These are phyloP conservation scores for Hyphopichia wangnamkhiaoensis DNA, from an alignment of 1,139 yeast genomes.

Conservation along the genomic window DNA sequence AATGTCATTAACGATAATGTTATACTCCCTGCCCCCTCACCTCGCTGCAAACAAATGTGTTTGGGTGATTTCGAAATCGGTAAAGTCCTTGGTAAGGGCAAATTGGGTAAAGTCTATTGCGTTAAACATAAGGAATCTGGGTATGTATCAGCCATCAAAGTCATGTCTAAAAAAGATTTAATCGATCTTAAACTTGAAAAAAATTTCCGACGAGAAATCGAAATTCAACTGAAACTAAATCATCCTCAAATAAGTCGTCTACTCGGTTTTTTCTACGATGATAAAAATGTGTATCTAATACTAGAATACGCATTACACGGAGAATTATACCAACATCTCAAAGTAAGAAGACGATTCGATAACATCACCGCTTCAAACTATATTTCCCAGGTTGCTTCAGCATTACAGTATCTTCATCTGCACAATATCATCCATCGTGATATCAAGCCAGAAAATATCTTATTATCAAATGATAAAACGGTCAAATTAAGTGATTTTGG, in stretches of 20 bases:
- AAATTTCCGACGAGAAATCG: conserved; percentile 88
- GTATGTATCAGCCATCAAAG: conserved; percentile 85
- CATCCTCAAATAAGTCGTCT: conserved; percentile 81
- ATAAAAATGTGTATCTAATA: conserved; percentile 74
- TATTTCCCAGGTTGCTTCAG: conserved; percentile 79
- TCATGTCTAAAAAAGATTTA: conserved; percentile 82
- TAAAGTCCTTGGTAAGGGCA: conserved; percentile 86
- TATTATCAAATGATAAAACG: conserved; percentile 69
- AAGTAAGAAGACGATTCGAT: conserved; percentile 63
- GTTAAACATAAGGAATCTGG: conserved; percentile 77
- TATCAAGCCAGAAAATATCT: conserved; percentile 87
- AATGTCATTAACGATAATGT: neutral
- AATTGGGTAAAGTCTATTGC: conserved; percentile 89
- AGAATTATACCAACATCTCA: conserved; percentile 76
- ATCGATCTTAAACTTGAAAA: conserved; percentile 76
- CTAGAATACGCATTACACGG: conserved; percentile 87
- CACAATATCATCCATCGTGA: conserved; percentile 88
- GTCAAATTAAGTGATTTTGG: conserved; percentile 93
- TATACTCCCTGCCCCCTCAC: neutral
- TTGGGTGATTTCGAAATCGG: conserved; percentile 84
- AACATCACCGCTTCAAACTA: conserved; percentile 76
- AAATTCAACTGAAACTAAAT: conserved; percentile 75
- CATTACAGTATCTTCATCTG: conserved; percentile 72
- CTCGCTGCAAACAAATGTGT: conserved; percentile 12
- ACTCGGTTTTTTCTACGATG: conserved; percentile 84